phyloP scores from a whole-genome alignment of 148 eudicot species.

The Rhododendron molle region DNA sequence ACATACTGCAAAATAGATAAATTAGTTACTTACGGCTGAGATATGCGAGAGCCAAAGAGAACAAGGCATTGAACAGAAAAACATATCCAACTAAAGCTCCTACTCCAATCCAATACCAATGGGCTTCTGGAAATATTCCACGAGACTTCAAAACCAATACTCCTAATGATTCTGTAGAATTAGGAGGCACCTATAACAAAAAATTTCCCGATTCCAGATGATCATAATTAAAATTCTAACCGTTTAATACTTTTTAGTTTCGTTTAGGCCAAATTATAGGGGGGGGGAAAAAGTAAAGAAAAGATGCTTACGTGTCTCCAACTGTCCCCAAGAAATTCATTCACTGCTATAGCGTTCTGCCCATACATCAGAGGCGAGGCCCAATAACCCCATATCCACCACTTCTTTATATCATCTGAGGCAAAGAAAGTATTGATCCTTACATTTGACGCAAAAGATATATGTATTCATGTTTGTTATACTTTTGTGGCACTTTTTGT shows the following conservation, averaged over 20 bases:
- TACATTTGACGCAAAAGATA: neutral
- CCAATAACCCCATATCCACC: constrained; percentile 99
- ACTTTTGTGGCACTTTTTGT: neutral
- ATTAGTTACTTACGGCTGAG: constrained; percentile 40
- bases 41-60: constrained; percentile 40
- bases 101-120: constrained; percentile 73
- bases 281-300: neutral
- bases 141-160: constrained; percentile 38
- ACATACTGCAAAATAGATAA: too few species aligned
- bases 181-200: constrained; percentile 10
- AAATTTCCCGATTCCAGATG: neutral
- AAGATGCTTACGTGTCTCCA: constrained; percentile 54
- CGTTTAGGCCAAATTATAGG: neutral
- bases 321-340: constrained; percentile 80
- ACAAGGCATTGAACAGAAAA: constrained; percentile 40
- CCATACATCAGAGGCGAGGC: constrained; percentile 72
- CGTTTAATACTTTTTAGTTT: neutral
- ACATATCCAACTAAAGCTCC: constrained; percentile 46
- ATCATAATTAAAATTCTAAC: too few species aligned
- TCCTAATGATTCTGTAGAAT: constrained; percentile 31
- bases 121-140: constrained; percentile 43
- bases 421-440: neutral
- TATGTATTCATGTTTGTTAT: neutral
- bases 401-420: constrained; percentile 54
- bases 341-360: constrained; percentile 67